These are phyloP conservation scores for Dioscorea alata DNA, from an alignment of 106 monocot genomes.

Conservation along the genomic window DNA sequence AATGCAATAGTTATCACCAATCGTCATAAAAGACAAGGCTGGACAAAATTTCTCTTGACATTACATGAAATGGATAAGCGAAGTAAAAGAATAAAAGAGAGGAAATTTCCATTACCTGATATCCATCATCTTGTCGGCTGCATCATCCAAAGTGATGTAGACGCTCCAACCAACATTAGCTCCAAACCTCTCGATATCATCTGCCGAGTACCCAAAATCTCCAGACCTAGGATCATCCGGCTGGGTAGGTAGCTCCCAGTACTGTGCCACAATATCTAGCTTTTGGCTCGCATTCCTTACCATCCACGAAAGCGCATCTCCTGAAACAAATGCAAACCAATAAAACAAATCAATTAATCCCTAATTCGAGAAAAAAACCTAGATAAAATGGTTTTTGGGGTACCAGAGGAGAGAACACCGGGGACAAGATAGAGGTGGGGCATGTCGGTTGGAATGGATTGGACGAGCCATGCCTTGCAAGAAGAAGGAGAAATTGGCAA, in stretches of 20 bases:
- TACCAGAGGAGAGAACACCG: slow-evolving; percentile 83
- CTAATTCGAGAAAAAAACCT: neutral
- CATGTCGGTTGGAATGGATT: slow-evolving; percentile 95
- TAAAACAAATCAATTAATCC: neutral
- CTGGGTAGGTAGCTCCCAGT: slow-evolving; percentile 79
- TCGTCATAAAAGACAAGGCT: no score
- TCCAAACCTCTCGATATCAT: slow-evolving; percentile 64
- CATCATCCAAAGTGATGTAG: slow-evolving; percentile 48
- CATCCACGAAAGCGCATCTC: slow-evolving; percentile 73
- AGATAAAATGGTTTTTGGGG: neutral
- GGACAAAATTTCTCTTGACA: no score
- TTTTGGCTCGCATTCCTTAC: slow-evolving; percentile 71
- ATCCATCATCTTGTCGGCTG: slow-evolving; percentile 58
- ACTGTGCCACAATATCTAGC: slow-evolving; percentile 79
- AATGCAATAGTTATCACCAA: no score
- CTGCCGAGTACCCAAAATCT: slow-evolving; percentile 74
- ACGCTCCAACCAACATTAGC: slow-evolving; percentile 45
- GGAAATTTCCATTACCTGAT: slow-evolving; percentile 39
- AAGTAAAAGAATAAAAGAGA: no score
- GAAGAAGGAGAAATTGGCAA: slow-evolving; percentile 14
- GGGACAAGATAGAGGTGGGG: slow-evolving; percentile 62
- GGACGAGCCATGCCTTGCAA: slow-evolving; percentile 92
- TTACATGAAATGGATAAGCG: no score
- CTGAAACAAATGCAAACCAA: slow-evolving; percentile 15
- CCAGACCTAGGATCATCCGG: slow-evolving; percentile 63